Percentiles rank a stretch among this genome's conserved stretches.
Conservation (phyloP, 805 yeast species). For the Pachysolen tannophilus region DNA sequence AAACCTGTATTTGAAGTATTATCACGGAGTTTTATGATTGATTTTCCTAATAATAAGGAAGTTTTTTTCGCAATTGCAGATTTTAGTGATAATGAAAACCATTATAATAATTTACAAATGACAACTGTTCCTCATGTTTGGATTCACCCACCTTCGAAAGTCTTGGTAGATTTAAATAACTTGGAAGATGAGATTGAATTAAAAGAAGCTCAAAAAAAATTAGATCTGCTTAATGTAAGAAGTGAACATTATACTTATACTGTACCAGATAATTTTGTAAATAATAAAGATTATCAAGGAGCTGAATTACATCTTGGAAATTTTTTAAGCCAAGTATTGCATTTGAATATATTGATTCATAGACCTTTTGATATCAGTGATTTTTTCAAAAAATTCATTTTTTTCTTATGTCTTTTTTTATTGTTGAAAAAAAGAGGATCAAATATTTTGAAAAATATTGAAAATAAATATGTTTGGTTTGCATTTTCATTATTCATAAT, state of each 20-base stretch:
- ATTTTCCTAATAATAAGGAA: conserved; percentile 31
- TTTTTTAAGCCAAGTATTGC: conserved; percentile 39
- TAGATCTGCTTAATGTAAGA: conserved; percentile 10
- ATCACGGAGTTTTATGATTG: conserved; percentile 32
- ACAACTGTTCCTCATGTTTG: conserved; percentile 58
- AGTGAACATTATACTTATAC: conserved; percentile 20
- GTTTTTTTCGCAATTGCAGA: conserved; percentile 46
- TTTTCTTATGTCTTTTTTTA: conserved; percentile 36
- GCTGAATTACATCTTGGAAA: conserved; percentile 42
- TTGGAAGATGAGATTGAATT: conserved; percentile 19
- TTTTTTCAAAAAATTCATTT: conserved; percentile 37
- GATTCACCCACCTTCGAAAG: conserved; percentile 39
- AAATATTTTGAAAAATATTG: conserved; percentile 13
- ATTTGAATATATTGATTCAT: conserved; percentile 33
- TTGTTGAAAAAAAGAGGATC: conserved; percentile 42
- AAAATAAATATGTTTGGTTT: conserved; percentile 4
- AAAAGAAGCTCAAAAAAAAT: conserved; percentile 7
- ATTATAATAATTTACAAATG: conserved; percentile 34
- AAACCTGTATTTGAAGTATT: conserved; percentile 33
- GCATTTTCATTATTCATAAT: conserved; percentile 20
- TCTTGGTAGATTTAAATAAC: conserved; percentile 9
- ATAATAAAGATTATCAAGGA: conserved; percentile 20
- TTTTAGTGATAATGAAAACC: conserved; percentile 31
- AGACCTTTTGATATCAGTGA: conserved; percentile 32
- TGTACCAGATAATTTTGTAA: conserved; percentile 13